Conservation (phyloP, 441 rosid genomes). For the Erysimum cheiri region DNA sequence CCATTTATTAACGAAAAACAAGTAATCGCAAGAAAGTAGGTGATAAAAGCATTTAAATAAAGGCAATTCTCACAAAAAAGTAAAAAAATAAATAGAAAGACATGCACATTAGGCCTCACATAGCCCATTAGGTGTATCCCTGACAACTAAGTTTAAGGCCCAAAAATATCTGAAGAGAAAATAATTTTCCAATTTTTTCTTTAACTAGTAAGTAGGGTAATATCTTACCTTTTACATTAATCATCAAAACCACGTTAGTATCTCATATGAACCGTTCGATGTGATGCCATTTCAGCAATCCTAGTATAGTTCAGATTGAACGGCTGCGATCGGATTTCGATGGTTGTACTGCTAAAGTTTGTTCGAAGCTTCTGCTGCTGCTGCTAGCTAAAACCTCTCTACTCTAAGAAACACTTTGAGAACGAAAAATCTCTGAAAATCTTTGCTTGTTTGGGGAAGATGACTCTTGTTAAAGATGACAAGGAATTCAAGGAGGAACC, state of each 20-base stretch:
- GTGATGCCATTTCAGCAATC: conserved; percentile 42
- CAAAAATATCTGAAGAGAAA: not conserved
- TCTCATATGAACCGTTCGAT: conserved; percentile 31
- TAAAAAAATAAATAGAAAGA: not conserved
- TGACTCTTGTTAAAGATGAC: conserved; percentile 36
- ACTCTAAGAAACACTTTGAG: not conserved
- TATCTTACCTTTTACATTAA: no score
- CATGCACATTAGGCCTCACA: not conserved
- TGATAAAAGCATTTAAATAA: not conserved
- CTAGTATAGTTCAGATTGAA: conserved; percentile 6
- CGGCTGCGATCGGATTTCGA: conserved; percentile 23
- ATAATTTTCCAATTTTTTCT: no score
- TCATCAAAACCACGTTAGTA: conserved; percentile 13
- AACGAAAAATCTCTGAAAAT: not conserved
- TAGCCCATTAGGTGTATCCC: not conserved
- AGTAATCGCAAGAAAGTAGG: not conserved
- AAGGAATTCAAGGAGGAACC: conserved; percentile 28
- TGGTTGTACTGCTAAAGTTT: conserved; percentile 19
- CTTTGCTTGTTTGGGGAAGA: conserved; percentile 11
- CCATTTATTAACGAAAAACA: not conserved
- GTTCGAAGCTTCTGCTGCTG: conserved; percentile 27
- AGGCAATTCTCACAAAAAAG: no score
- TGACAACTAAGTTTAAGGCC: not conserved
- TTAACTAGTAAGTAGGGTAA: no score
- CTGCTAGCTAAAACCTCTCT: not conserved